A percentile compares a stretch with the other conserved stretches of the same genome.
Evolutionary conservation across 495 filamentous ascomycete species (phyloP).

Genomic region (Haplographium delicatum): DNA sequence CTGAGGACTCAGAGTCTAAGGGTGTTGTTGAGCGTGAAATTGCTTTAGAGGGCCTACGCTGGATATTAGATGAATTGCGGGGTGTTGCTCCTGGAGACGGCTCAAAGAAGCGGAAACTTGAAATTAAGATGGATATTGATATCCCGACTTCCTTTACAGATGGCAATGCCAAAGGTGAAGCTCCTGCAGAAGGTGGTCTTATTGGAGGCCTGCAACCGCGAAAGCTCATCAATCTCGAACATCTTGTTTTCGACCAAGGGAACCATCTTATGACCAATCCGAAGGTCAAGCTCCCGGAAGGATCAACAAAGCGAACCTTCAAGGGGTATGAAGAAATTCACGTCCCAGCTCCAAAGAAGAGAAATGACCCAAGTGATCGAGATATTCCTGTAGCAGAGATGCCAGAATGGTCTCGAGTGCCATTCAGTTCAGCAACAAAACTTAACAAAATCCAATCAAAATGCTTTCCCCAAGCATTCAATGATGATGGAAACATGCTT

Average conservation of each 20-base stretch:
- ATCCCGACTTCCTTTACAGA: slow-evolving; percentile 54
- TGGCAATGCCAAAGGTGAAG: slow-evolving; percentile 38
- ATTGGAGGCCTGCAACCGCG: slow-evolving; percentile 83
- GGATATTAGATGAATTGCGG: slow-evolving; percentile 79
- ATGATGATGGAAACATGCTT: slow-evolving; percentile 94
- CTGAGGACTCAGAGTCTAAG: slow-evolving; percentile 74
- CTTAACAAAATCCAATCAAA: slow-evolving; percentile 94
- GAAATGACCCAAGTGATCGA: slow-evolving; percentile 71
- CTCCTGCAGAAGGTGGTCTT: slow-evolving; percentile 47
- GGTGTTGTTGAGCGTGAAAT: slow-evolving; percentile 82
- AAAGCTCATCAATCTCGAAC: slow-evolving; percentile 86
- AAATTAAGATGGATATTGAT: slow-evolving; percentile 96
- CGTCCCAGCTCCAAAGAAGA: slow-evolving; percentile 84
- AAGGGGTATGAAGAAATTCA: slow-evolving; percentile 99
- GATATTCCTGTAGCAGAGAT: slow-evolving; percentile 78
- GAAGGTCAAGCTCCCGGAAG: slow-evolving; percentile 90
- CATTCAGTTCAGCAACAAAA: slow-evolving; percentile 71
- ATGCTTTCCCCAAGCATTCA: slow-evolving; percentile 86
- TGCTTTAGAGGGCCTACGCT: slow-evolving; percentile 76
- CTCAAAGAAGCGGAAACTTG: slow-evolving; percentile 60
- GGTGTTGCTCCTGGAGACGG: slow-evolving; percentile 54
- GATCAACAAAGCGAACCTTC: slow-evolving; percentile 88
- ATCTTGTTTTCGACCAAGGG: slow-evolving; percentile 94
- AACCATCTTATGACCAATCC: slow-evolving; percentile 99
- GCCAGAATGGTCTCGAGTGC: slow-evolving; percentile 83